These are phyloP conservation scores for Irpex rosettiformis DNA, from an alignment of 1,284 basidiomycete species.

Conservation along the genomic window DNA sequence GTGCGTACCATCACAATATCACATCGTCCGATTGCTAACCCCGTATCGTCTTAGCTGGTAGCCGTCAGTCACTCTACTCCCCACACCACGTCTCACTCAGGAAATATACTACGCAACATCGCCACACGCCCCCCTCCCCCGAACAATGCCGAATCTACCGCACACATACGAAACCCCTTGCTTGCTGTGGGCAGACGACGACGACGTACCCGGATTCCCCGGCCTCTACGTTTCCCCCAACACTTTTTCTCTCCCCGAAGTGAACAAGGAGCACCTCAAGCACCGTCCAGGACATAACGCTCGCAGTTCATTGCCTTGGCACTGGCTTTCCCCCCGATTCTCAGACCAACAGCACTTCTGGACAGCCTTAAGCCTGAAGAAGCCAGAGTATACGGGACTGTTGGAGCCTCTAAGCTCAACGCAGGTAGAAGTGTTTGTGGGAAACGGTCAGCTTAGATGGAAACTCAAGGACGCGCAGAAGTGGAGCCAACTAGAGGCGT, in stretches of 20 bases:
- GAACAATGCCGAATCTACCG: not conserved
- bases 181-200: constrained; percentile 19
- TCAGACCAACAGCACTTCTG: not conserved
- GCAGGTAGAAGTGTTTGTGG: not conserved
- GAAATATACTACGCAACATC: too few relatives aligned
- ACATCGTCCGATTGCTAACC: too few relatives aligned
- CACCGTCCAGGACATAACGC: not conserved
- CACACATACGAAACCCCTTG: not conserved
- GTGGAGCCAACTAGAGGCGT: not conserved
- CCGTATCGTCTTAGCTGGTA: too few relatives aligned
- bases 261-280: not conserved
- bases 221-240: constrained; percentile 26
- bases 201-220: constrained; percentile 29
- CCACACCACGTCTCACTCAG: too few relatives aligned
- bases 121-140: too few relatives aligned
- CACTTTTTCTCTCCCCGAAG: constrained; percentile 24
- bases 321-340: not conserved
- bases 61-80: too few relatives aligned
- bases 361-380: not conserved
- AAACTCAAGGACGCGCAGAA: not conserved
- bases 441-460: not conserved
- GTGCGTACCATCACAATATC: too few relatives aligned
- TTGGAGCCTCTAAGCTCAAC: not conserved
- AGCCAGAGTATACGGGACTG: not conserved
- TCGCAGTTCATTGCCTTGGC: not conserved